Evolutionary conservation across 352 stramenopile species (phyloP), one percentile per base, ranked within the genome.

Genomic region (Blastocystis sp.): DNA sequence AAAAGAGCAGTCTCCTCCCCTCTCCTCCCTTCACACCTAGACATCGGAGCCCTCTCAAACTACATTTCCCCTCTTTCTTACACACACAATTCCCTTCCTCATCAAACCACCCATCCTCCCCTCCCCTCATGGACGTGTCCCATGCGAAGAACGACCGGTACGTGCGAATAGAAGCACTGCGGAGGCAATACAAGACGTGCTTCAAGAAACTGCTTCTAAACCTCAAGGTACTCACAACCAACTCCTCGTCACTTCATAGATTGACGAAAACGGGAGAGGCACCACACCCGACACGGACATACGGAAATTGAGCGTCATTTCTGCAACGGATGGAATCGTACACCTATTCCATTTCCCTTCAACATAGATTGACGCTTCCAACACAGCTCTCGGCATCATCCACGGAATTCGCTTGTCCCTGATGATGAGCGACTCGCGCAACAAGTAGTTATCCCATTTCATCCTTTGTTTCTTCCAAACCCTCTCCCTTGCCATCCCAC

Each of bases 1-100:
- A n/a, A 62, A 62, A 62, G n/a, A 62, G n/a, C 17, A 62, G 59
- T n/a, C n/a, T n/a, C 17, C 17, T 19, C 17, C 17, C 17, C 11
- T 40, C 2, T 17, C 28, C 40, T 0, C 3, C 5, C 28, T 34
- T 7, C 28, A n/a, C 10, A 17, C 4, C 10, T 5, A 5, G 11
- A 66, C 11, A 17, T 7, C 40, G 7, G 40, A 10, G 28, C 7
- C 61, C 61, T 40, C 2, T 66, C 10, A 7, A 48, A 4, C 64
- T 38, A 71, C 48, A n/a, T n/a, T 38, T 71, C 2, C 64, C 40
- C 11, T 21, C 23, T 40, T 38, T 38, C 64, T 40, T 5, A 21
- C 4, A 52, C 64, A 71, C 64, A 4, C 40, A 23, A 0, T 71
- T 71, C 48, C 64, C 64, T 48, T 71, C 48, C 64, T 71, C 43